phyloP scores from a whole-genome alignment of 352 stramenopile genomes.

The Pythium folliculosum region DNA sequence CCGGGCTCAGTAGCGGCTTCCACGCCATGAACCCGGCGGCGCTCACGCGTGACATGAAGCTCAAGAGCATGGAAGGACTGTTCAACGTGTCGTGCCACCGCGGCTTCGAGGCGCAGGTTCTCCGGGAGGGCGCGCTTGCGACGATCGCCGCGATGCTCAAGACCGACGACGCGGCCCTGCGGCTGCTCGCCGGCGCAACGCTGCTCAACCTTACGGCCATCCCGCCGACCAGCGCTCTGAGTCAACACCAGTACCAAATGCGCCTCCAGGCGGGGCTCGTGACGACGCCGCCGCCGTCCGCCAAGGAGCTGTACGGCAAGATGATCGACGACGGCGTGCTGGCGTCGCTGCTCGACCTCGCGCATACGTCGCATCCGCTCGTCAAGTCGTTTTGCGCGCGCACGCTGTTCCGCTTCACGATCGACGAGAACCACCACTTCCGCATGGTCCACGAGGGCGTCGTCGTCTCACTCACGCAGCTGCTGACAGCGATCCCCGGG shows the following conservation, averaged over 20 bases:
- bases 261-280: neutral
- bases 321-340: slow-evolving; percentile 80
- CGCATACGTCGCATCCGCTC: slow-evolving; percentile 59
- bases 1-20: neutral
- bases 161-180: slow-evolving; percentile 64
- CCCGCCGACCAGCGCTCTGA: neutral
- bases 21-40: slow-evolving; percentile 5
- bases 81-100: slow-evolving; percentile 80
- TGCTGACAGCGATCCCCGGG: slow-evolving; percentile 50
- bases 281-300: slow-evolving; percentile 27
- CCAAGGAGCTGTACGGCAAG: slow-evolving; percentile 56
- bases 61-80: slow-evolving; percentile 74
- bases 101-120: slow-evolving; percentile 73
- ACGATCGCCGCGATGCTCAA: slow-evolving; percentile 70
- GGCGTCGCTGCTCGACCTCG: slow-evolving; percentile 57
- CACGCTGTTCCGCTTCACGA: slow-evolving; percentile 68
- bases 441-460: slow-evolving; percentile 78
- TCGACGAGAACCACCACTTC: slow-evolving; percentile 76
- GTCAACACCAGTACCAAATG: neutral
- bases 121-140: slow-evolving; percentile 62
- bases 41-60: slow-evolving; percentile 71
- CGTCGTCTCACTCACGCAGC: slow-evolving; percentile 61
- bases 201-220: slow-evolving; percentile 72
- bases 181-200: slow-evolving; percentile 66
- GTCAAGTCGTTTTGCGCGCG: slow-evolving; percentile 74